Conservation (phyloP, 352 stramenopile species). For the Peronospora farinosa region DNA sequence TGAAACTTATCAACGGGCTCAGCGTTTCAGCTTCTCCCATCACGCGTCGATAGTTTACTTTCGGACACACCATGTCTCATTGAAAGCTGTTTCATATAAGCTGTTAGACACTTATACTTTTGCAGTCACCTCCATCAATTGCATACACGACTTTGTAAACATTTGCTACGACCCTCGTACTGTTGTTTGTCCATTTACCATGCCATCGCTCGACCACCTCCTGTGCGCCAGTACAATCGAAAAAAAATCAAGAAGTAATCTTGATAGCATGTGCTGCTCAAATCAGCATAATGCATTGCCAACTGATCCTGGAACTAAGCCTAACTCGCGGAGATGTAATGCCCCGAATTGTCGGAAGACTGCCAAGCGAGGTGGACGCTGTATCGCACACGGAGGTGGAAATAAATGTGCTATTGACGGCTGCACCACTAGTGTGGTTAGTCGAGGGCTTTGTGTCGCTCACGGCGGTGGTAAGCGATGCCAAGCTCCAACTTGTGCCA, state of each 20-base stretch:
- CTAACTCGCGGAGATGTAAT: conserved; percentile 23
- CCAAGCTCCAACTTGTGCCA: conserved; percentile 20
- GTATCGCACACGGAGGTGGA: conserved; percentile 42
- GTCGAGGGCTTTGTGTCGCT: conserved; percentile 46
- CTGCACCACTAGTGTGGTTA: conserved; percentile 44
- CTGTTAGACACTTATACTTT: conserved; percentile 9
- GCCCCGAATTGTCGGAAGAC: conserved; percentile 39
- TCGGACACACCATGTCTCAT: conserved; percentile 15
- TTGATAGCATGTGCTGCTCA: background rate
- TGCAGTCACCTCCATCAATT: conserved; percentile 1
- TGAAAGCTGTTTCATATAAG: background rate
- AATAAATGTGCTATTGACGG: conserved; percentile 45
- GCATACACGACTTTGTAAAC: background rate
- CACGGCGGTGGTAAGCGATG: conserved; percentile 51
- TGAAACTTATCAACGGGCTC: conserved; percentile 23
- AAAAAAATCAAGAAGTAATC: background rate
- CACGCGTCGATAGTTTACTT: conserved; percentile 4
- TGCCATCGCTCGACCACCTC: conserved; percentile 19
- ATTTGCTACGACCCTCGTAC: background rate
- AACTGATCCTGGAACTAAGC: conserved; percentile 1
- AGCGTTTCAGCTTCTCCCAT: conserved; percentile 24
- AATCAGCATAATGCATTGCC: background rate
- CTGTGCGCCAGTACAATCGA: conserved; percentile 7
- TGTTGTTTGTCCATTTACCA: background rate
- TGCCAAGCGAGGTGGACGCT: conserved; percentile 41